Evolutionary conservation across 1,284 basidiomycete species (phyloP), one percentile per base, ranked within the genome.

Genomic region (Tylopilus orsonianus): DNA sequence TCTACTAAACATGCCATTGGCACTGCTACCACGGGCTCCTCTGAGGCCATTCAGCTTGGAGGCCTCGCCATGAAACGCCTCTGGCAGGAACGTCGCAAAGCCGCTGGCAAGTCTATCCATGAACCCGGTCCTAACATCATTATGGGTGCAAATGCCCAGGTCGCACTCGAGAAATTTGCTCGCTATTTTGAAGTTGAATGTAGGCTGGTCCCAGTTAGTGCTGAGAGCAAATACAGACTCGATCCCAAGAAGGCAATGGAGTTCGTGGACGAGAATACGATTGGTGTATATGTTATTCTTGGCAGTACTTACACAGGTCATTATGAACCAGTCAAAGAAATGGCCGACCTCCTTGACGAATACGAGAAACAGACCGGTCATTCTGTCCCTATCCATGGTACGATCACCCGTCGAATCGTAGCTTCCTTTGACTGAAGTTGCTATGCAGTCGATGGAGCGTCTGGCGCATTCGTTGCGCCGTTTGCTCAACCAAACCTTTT

Each of bases 31-130:
- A 96, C 94, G 1, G 95, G 95, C 7, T 93, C 90, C 0, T 94
- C 85, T 3, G 93, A 97, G 69, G 94, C 92, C 2, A 92, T 95
- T 60, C 91, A 94, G 70, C 86, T 97, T 7, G 94, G 92, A 14
- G 94, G 93, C 37, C 80, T 98, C 18, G 92, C 95, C 14, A 90
- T 97, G 83, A 98, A 98, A 74, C 89, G 87, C 61, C 79, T 85
- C 41, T 97, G 95, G 95, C 94, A 97, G 68, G 84, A 83, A 55
- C 85, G 81, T 64, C 86, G 88, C 69, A 94, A 93, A 71, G 86
- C 83, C 1, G 81, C 81, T 1, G 94, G 94, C 33, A 93, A 93
- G 68, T 85, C 81, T 52, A 90, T 90, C 47, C 82, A 93, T 60
- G 86, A 92, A 56, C 91, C 91, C 16, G 90, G 82, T 5, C 83